phyloP scores from a whole-genome alignment of 805 yeast species.

The Metschnikowia reukaufii region DNA sequence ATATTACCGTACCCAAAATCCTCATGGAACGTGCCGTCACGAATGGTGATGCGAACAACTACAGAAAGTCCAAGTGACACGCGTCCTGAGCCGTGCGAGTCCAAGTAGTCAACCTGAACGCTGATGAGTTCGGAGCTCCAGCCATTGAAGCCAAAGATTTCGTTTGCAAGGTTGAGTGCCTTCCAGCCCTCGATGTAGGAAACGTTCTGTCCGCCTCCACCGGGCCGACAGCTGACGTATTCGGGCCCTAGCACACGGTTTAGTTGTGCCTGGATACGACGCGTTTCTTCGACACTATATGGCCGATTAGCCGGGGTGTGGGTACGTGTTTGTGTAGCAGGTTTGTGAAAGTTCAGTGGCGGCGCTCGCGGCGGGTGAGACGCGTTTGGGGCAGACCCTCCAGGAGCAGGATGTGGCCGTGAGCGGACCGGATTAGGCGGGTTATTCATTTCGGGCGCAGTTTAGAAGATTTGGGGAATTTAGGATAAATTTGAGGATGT shows the following conservation, averaged over 20 bases:
- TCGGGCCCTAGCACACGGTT: slow-evolving; percentile 66
- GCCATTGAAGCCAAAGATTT: slow-evolving; percentile 79
- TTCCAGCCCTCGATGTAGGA: slow-evolving; percentile 84
- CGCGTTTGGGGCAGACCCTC: neutral
- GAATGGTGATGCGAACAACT: slow-evolving; percentile 66
- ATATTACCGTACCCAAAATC: slow-evolving; percentile 74
- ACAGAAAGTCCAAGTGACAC: slow-evolving; percentile 69
- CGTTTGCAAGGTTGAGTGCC: slow-evolving; percentile 75
- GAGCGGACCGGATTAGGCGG: neutral
- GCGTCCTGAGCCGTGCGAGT: slow-evolving; percentile 51
- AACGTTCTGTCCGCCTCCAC: slow-evolving; percentile 68
- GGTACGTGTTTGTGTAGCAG: slow-evolving; percentile 1
- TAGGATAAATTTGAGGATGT: too few relatives aligned
- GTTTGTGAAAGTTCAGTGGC: slow-evolving; percentile 8
- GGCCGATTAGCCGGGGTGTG: slow-evolving; percentile 21
- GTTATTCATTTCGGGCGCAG: neutral
- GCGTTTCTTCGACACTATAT: slow-evolving; percentile 34
- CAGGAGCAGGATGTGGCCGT: neutral
- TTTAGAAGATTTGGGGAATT: too few relatives aligned
- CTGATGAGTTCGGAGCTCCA: slow-evolving; percentile 74
- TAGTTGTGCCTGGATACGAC: slow-evolving; percentile 33
- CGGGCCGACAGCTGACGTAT: slow-evolving; percentile 71
- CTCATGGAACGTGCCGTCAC: slow-evolving; percentile 81
- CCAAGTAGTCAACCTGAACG: slow-evolving; percentile 69
- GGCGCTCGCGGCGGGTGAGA: neutral